Evolutionary conservation across 2,329 filamentous ascomycete genomes (phyloP), one percentile per base, ranked within the genome.

Genomic region (Colletotrichum sp.): DNA sequence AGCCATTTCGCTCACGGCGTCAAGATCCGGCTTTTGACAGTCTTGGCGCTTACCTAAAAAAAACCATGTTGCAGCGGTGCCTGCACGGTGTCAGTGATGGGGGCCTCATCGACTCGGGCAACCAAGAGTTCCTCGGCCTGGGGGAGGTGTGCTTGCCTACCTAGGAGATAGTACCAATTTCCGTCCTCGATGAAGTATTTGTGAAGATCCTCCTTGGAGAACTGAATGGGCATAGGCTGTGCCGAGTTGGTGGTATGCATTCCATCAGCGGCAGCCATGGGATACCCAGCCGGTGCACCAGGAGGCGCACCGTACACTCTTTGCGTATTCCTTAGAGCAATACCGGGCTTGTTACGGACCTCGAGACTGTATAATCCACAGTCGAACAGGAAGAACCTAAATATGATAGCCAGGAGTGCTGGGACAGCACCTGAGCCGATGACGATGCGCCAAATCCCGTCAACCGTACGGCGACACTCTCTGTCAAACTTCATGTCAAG

Each of bases 401-500:
- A 93, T 52, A 92, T 86, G 75, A 93, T 91, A 78, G 92, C 92
- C 10, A 94, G 84, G 15, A 92, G 84, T 6, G 92, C 92, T 0
- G 92, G 92, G 0, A 93, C 86, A 10, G 92, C 92, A 8, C 92
- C 92, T 0, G 92, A 90, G 3, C 92, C 92, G 77, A 93, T 90
- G 34, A 94, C 91, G 80, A 93, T 93, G 64, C 92, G 88, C 92
- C 92, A 94, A 77, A 93, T 91, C 2, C 88, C 90, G 77, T 94
- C 92, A 3, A 93, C 84, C 6, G 85, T 81, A 36, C 78, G 62
- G 64, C 86, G 85, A 77, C 88, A 90, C 73, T 88, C 86, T 9
- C 86, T 83, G 9, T 88, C 84, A 77, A 89, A 80, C 8, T 85
- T 79, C 2, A 79, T 83, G 77, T 90, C 86, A 52, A 90, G 83